phyloP scores from a whole-genome alignment of 345 rosid genomes.

The Lenwebbia sp. region DNA sequence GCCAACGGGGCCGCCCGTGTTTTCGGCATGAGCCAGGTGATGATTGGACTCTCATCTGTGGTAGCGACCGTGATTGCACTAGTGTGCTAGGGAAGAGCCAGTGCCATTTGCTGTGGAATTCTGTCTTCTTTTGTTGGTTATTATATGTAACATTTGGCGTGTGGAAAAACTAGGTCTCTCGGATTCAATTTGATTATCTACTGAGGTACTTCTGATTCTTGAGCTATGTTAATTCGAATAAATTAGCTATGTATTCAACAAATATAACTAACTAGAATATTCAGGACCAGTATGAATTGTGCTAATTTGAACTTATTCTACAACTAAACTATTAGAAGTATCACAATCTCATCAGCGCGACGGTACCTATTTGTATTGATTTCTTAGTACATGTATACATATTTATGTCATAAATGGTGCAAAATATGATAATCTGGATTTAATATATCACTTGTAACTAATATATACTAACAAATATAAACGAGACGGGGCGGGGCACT shows the following conservation, averaged over 20 bases:
- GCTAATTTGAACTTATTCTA: not conserved
- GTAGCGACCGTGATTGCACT: conserved; percentile 7
- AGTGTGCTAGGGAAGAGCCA: conserved; percentile 48
- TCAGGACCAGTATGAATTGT: not conserved
- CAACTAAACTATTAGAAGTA: not conserved
- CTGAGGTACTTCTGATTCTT: not conserved
- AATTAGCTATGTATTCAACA: not conserved
- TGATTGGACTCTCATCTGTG: conserved; percentile 5
- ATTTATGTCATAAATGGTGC: not conserved
- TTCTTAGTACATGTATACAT: not conserved
- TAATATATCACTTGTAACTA: not conserved
- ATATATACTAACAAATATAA: not conserved
- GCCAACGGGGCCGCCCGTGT: conserved; percentile 6
- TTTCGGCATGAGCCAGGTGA: not conserved
- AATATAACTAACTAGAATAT: not conserved
- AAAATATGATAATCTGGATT: not conserved
- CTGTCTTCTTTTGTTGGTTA: not conserved
- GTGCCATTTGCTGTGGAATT: conserved; percentile 19
- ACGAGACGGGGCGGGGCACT: not conserved
- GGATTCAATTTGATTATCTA: not conserved
- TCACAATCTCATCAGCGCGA: not conserved
- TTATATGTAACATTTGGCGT: not conserved
- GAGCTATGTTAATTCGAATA: not conserved
- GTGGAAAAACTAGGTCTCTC: not conserved
- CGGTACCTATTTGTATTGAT: not conserved